Percentiles rank a stretch among this genome's conserved stretches.
Evolutionary conservation across 208 protist species (phyloP).

Genomic region (Acanthamoeba castellanii): DNA sequence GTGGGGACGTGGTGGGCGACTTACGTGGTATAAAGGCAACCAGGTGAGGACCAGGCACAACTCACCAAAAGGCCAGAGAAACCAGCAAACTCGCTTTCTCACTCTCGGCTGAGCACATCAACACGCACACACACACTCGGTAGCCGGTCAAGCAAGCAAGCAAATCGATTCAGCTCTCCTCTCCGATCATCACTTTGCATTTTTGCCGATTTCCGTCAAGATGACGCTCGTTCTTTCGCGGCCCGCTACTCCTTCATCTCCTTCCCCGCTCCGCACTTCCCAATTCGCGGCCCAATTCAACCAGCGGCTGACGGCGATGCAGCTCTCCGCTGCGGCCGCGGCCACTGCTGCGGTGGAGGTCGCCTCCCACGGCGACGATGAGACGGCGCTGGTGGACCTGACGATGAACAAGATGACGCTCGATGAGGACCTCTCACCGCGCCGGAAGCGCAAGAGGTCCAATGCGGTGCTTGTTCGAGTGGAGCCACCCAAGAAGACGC

Average conservation of each 20-base stretch:
- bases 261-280: background rate
- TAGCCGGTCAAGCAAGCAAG: no score
- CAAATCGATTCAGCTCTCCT: background rate
- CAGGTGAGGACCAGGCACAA: background rate
- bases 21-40: background rate
- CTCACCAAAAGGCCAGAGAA: background rate
- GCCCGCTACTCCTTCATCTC: background rate
- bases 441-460: constrained; percentile 21
- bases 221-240: background rate
- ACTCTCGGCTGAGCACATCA: background rate
- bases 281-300: background rate
- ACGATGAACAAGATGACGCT: background rate
- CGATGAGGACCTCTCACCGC: background rate
- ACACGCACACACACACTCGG: background rate
- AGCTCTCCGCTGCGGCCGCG: background rate
- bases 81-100: background rate
- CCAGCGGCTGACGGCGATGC: background rate
- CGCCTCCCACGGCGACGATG: background rate
- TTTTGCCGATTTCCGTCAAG: background rate
- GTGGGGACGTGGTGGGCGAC: background rate
- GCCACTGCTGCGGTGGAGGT: background rate
- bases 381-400: background rate
- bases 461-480: background rate
- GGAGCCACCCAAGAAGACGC: background rate
- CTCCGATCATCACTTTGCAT: background rate